A percentile compares a stretch with the other conserved stretches of the same genome.
Evolutionary conservation across 2,329 filamentous ascomycete species (phyloP).

Genomic region (Fusarium poae): DNA sequence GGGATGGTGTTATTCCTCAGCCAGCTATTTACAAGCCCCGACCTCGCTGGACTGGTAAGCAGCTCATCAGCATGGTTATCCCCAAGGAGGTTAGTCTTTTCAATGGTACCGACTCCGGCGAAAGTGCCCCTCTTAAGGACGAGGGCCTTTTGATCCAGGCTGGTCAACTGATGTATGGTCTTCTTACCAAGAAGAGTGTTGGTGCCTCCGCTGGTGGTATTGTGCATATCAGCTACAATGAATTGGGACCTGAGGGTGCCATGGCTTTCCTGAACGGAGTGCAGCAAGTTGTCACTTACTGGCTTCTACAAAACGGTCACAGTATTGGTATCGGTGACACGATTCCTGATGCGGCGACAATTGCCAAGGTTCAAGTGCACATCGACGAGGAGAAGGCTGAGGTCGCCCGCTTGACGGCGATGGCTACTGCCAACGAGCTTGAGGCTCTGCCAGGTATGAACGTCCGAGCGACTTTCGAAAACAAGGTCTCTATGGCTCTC

Average conservation of each 20-base stretch:
- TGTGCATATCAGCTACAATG: conserved; percentile 96
- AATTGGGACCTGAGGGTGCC: conserved; percentile 85
- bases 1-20: conserved; percentile 93
- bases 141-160: conserved; percentile 85
- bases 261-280: conserved; percentile 97
- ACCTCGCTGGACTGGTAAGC: conserved; percentile 97
- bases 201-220: conserved; percentile 92
- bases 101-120: conserved; percentile 69
- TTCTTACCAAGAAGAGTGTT: conserved; percentile 93
- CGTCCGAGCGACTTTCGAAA: conserved; percentile 97
- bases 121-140: conserved; percentile 76
- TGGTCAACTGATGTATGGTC: conserved; percentile 89
- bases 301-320: conserved; percentile 95
- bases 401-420: conserved; percentile 79
- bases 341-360: conserved; percentile 88
- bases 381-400: conserved; percentile 86
- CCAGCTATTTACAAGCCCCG: conserved; percentile 95
- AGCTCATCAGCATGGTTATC: conserved; percentile 94
- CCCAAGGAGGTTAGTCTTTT: conserved; percentile 87
- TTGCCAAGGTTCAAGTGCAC: conserved; percentile 84
- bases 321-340: conserved; percentile 99
- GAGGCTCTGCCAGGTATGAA: conserved; percentile 99
- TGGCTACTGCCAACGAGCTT: conserved; percentile 86
- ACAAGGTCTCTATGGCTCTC: conserved; percentile 91
- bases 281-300: conserved; percentile 96